phyloP scores from a whole-genome alignment of 495 filamentous ascomycete species.

The Tuber aestivum region DNA sequence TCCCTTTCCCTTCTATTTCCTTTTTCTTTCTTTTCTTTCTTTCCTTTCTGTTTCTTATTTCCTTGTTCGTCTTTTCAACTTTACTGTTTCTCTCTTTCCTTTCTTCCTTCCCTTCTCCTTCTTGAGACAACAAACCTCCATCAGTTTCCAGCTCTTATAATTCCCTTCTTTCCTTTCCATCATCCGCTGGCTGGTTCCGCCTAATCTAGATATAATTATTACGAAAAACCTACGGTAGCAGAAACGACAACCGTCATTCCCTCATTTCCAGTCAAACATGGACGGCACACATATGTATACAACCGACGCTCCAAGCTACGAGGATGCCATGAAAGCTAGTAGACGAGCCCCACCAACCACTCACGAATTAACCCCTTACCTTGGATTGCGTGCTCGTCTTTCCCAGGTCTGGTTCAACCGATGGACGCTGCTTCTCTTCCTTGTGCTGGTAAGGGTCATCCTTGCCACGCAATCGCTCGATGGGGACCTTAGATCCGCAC shows the following conservation, averaged over 20 bases:
- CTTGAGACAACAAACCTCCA: slow-evolving; percentile 12
- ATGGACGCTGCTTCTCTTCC: slow-evolving; percentile 85
- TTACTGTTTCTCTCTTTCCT: slow-evolving; percentile 12
- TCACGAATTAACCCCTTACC: slow-evolving; percentile 75
- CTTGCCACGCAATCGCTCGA: slow-evolving; percentile 66
- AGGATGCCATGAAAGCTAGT: slow-evolving; percentile 36
- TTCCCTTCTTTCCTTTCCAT: neutral
- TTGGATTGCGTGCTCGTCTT: slow-evolving; percentile 78
- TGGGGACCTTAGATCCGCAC: slow-evolving; percentile 65
- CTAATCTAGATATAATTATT: neutral
- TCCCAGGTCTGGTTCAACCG: slow-evolving; percentile 96
- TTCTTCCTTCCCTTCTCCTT: slow-evolving; percentile 12
- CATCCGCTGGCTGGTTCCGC: neutral
- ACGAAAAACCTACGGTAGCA: neutral
- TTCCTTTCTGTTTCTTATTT: neutral
- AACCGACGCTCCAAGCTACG: slow-evolving; percentile 32
- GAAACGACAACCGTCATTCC: neutral
- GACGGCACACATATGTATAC: slow-evolving; percentile 11
- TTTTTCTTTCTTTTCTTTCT: neutral
- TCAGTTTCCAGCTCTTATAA: neutral
- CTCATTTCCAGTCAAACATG: neutral
- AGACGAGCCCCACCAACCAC: slow-evolving; percentile 47
- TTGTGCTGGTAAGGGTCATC: slow-evolving; percentile 74
- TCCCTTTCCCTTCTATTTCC: neutral
- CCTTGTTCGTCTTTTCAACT: slow-evolving; percentile 6